Conservation (phyloP, 352 stramenopile genomes). For the Pythium grandisporangium region DNA sequence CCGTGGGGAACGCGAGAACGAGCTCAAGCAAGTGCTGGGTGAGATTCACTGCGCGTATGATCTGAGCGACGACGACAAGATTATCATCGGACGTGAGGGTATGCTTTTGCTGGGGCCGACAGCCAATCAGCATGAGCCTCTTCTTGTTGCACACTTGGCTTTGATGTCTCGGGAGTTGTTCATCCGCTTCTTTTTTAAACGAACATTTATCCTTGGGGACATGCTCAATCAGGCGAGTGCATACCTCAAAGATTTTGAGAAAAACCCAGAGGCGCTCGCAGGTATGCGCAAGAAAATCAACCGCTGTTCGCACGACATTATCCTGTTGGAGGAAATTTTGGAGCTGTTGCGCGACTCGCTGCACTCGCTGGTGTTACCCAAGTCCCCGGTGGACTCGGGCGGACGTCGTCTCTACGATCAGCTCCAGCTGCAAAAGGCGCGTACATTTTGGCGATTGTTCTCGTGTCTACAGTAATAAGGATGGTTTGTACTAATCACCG, state of each 20-base stretch:
- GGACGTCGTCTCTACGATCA: constrained; percentile 90
- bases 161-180: constrained; percentile 92
- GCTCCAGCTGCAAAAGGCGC: constrained; percentile 79
- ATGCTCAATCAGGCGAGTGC: constrained; percentile 89
- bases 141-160: constrained; percentile 87
- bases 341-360: constrained; percentile 93
- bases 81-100: constrained; percentile 91
- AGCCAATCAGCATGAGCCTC: constrained; percentile 79
- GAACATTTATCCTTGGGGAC: constrained; percentile 95
- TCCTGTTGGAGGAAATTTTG: constrained; percentile 95
- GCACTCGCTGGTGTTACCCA: constrained; percentile 85
- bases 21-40: constrained; percentile 93
- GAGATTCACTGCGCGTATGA: constrained; percentile 95
- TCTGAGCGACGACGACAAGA: constrained; percentile 92
- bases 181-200: constrained; percentile 90
- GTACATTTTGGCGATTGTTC: too few species aligned
- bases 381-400: constrained; percentile 80
- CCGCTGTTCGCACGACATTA: constrained; percentile 91
- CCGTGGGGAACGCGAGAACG: constrained; percentile 95
- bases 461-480: too few species aligned
- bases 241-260: constrained; percentile 89
- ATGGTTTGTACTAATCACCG: too few species aligned
- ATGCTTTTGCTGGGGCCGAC: constrained; percentile 85
- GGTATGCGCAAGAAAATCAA: constrained; percentile 88
- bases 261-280: constrained; percentile 86